A percentile compares a stretch with the other conserved stretches of the same genome.
Evolutionary conservation across 2,329 filamentous ascomycete species (phyloP).

Genomic region (Monilinia aucupariae): DNA sequence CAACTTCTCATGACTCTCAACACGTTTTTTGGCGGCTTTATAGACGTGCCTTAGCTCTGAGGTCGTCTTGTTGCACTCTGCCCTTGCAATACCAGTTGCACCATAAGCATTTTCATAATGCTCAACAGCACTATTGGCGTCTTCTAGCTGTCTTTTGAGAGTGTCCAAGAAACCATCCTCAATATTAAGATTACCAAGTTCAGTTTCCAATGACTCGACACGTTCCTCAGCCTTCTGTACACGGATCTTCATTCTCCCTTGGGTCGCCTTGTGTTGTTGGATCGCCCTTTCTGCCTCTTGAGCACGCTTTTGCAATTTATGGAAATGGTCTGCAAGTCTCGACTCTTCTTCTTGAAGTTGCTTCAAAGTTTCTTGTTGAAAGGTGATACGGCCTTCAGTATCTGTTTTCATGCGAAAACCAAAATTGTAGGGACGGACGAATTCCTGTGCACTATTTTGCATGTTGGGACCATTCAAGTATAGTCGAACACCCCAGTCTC

Average conservation of each 20-base stretch:
- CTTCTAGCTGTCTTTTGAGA: conserved; percentile 53
- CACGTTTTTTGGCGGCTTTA: conserved; percentile 38
- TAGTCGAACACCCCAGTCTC: conserved; percentile 56
- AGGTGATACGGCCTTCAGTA: conserved; percentile 57
- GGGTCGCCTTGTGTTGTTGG: conserved; percentile 43
- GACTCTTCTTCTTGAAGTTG: conserved; percentile 52
- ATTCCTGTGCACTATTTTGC: conserved; percentile 43
- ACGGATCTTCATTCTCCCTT: conserved; percentile 47
- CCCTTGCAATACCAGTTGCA: conserved; percentile 45
- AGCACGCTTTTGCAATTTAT: conserved; percentile 41
- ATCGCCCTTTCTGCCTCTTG: conserved; percentile 46
- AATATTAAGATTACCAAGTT: conserved; percentile 61
- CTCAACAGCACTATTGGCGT: conserved; percentile 42
- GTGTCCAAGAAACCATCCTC: conserved; percentile 60
- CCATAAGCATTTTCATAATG: conserved; percentile 53
- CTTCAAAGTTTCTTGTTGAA: conserved; percentile 46
- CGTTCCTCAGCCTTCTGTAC: conserved; percentile 56
- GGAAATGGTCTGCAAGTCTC: conserved; percentile 38
- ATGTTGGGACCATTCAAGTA: conserved; percentile 40
- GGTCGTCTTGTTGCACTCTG: conserved; percentile 42
- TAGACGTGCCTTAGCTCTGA: conserved; percentile 35
- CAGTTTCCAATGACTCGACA: conserved; percentile 48
- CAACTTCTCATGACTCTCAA: conserved; percentile 38
- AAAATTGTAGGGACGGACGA: conserved; percentile 37
- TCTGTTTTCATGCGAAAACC: conserved; percentile 76